Evolutionary conservation across 129 eudicot genomes (phyloP).

Genomic region (Chrysanthemum lavandulifolium): DNA sequence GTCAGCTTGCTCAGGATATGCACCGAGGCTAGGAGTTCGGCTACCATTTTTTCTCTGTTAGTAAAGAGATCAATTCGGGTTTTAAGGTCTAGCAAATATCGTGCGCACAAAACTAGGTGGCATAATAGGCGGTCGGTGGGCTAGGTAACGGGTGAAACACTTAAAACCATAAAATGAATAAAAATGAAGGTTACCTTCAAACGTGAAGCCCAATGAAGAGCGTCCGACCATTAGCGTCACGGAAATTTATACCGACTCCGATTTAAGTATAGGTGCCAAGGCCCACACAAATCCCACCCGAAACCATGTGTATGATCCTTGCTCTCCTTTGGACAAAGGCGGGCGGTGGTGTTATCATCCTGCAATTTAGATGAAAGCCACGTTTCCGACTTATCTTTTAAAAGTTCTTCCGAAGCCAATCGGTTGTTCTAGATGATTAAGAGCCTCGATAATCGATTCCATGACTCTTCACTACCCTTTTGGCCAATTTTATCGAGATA

Average conservation of each 20-base stretch:
- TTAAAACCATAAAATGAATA: no score
- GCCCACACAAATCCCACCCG: constrained; percentile 99
- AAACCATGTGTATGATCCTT: constrained; percentile 91
- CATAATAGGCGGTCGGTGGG: no score
- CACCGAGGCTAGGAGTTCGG: constrained; percentile 91
- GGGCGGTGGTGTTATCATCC: constrained; percentile 20
- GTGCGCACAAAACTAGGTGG: no score
- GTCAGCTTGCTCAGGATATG: constrained; percentile 92
- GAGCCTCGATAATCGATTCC: constrained; percentile 66
- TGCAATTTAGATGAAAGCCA: constrained; percentile 60
- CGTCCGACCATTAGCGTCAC: constrained; percentile 92
- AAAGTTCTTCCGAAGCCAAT: constrained; percentile 80
- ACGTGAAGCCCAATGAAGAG: constrained; percentile 99
- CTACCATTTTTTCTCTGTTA: constrained; percentile 90
- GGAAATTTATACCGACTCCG: constrained; percentile 76
- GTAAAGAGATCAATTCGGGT: constrained; percentile 8
- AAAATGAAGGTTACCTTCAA: constrained; percentile 92
- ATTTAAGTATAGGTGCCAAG: constrained; percentile 62
- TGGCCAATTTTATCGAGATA: constrained; percentile 37
- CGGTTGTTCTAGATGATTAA: constrained; percentile 47
- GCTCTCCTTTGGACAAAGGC: constrained; percentile 79
- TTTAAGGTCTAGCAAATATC: no score
- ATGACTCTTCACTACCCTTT: constrained; percentile 53
- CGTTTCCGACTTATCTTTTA: constrained; percentile 69
- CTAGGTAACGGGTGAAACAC: no score